Evolutionary conservation across 331 rosid species (phyloP).

Genomic region (Erythrophleum ivorense): DNA sequence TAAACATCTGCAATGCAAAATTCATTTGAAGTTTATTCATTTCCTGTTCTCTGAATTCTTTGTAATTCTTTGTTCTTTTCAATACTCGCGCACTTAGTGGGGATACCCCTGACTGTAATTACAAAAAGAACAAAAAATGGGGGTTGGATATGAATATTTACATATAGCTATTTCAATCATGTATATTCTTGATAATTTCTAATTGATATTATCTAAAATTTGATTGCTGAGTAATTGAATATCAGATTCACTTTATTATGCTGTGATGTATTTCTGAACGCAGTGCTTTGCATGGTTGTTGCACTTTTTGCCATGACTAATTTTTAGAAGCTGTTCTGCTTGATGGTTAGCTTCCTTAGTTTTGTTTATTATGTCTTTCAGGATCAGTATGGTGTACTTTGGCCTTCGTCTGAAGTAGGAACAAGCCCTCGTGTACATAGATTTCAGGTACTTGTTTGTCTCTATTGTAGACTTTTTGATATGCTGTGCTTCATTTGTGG

Average conservation of each 20-base stretch:
- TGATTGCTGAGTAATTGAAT: neutral
- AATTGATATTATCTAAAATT: neutral
- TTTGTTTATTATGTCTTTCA: slow-evolving; percentile 41
- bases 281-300: neutral
- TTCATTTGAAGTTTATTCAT: neutral
- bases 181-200: slow-evolving; percentile 7
- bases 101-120: neutral
- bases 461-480: slow-evolving; percentile 23
- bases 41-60: neutral
- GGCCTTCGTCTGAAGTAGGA: slow-evolving; percentile 45
- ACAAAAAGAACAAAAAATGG: neutral
- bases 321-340: neutral
- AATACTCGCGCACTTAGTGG: neutral
- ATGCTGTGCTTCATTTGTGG: slow-evolving; percentile 1
- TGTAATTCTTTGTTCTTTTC: neutral
- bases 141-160: neutral
- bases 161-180: neutral
- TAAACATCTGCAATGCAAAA: neutral
- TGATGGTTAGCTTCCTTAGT: slow-evolving; percentile 30
- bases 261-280: slow-evolving; percentile 9
- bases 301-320: neutral
- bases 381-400: slow-evolving; percentile 67
- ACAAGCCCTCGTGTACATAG: slow-evolving; percentile 67
- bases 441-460: slow-evolving; percentile 68
- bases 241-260: neutral